A percentile compares a stretch with the other conserved stretches of the same genome.
phyloP scores from a whole-genome alignment of 371 early-diverging fungal species.

The Saksenaea vasiformis region DNA sequence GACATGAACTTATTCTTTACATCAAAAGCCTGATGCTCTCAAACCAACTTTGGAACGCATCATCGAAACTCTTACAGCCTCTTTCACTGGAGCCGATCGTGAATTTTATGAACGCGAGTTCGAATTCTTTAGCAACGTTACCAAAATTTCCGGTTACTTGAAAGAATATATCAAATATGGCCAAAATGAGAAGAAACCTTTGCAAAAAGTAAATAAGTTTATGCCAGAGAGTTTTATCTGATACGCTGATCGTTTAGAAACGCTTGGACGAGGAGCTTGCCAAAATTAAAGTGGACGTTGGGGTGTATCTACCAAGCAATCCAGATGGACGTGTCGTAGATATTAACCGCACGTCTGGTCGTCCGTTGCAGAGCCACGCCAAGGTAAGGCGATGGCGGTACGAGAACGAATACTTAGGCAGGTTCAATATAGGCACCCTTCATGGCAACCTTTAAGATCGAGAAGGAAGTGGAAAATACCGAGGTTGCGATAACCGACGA shows the following conservation, averaged over 20 bases:
- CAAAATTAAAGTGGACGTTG: slow-evolving; percentile 92
- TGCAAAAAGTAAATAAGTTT: slow-evolving; percentile 46
- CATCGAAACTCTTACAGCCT: slow-evolving; percentile 73
- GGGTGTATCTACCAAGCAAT: slow-evolving; percentile 98
- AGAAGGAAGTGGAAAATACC: slow-evolving; percentile 54
- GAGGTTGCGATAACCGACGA: slow-evolving; percentile 53
- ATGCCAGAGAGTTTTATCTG: not conserved
- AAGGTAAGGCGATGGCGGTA: slow-evolving; percentile 59
- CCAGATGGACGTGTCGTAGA: slow-evolving; percentile 95
- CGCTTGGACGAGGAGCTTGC: slow-evolving; percentile 95
- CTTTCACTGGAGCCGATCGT: slow-evolving; percentile 84
- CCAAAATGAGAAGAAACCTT: slow-evolving; percentile 93
- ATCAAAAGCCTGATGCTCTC: slow-evolving; percentile 65
- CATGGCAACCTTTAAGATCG: slow-evolving; percentile 97
- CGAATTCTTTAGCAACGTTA: slow-evolving; percentile 92
- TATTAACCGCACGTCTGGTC: slow-evolving; percentile 94
- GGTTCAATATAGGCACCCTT: slow-evolving; percentile 85
- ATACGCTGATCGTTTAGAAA: slow-evolving; percentile 24
- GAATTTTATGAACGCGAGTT: slow-evolving; percentile 95
- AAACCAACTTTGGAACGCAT: slow-evolving; percentile 90
- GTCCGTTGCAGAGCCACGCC: slow-evolving; percentile 97
- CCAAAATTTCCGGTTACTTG: slow-evolving; percentile 95
- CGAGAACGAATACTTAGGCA: not conserved
- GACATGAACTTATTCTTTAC: not conserved
- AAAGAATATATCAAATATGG: slow-evolving; percentile 93